A percentile compares a stretch with the other conserved stretches of the same genome.
Evolutionary conservation across 1,284 basidiomycete genomes (phyloP).

Genomic region (Tilletiopsis washingtonensis): DNA sequence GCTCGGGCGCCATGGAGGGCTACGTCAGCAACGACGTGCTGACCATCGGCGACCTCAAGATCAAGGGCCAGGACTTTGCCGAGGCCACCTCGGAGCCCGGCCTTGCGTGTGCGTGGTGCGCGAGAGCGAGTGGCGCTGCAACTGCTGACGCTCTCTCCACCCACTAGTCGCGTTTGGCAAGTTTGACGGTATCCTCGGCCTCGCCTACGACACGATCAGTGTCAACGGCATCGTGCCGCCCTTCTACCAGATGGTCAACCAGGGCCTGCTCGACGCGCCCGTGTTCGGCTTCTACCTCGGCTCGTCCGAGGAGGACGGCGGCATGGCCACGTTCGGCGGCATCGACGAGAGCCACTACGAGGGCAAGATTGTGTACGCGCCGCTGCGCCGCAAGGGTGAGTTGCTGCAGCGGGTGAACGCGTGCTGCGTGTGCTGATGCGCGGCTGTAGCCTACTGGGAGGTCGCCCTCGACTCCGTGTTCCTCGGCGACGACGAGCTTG

Average conservation of each 20-base stretch:
- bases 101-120: constrained; percentile 85
- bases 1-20: constrained; percentile 93
- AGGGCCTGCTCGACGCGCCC: constrained; percentile 71
- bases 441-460: constrained; percentile 93
- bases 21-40: constrained; percentile 82
- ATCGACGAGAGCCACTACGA: constrained; percentile 71
- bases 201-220: constrained; percentile 90
- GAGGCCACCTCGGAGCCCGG: constrained; percentile 96
- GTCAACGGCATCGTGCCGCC: constrained; percentile 91
- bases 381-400: constrained; percentile 88
- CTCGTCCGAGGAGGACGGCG: constrained; percentile 75
- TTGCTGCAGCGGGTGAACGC: no score
- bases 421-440: no score
- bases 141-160: no score
- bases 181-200: constrained; percentile 89
- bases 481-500: constrained; percentile 62
- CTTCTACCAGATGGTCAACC: constrained; percentile 87
- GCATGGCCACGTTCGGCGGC: constrained; percentile 89
- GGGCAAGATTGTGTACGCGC: constrained; percentile 79
- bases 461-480: constrained; percentile 49
- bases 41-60: constrained; percentile 71
- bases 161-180: constrained; percentile 85
- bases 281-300: constrained; percentile 95
- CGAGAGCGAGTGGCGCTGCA: no score
- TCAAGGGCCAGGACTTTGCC: constrained; percentile 80